Percentiles rank a stretch among this genome's conserved stretches.
phyloP scores from a whole-genome alignment of 805 yeast genomes.

The Candida caryicola region DNA sequence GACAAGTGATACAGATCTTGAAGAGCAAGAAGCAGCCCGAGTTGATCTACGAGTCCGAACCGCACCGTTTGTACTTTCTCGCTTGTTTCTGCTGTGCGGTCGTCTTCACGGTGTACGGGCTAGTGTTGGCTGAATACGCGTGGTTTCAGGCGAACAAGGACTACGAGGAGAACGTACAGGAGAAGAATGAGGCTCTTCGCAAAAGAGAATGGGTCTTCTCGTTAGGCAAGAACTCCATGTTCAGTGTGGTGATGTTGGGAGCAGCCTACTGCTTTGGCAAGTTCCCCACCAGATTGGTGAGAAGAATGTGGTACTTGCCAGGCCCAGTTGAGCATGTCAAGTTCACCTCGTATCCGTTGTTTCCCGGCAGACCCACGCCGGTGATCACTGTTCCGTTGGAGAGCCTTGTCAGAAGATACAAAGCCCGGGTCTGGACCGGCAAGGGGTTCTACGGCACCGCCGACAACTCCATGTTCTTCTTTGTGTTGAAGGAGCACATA shows the following conservation, averaged over 20 bases:
- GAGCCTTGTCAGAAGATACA: slow-evolving; percentile 52
- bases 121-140: slow-evolving; percentile 58
- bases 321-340: slow-evolving; percentile 53
- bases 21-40: slow-evolving; percentile 60
- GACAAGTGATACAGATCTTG: slow-evolving; percentile 60
- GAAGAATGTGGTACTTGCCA: slow-evolving; percentile 78
- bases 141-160: slow-evolving; percentile 48
- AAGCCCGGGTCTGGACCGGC: slow-evolving; percentile 78
- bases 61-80: slow-evolving; percentile 73
- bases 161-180: slow-evolving; percentile 51
- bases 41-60: slow-evolving; percentile 77
- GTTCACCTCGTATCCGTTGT: slow-evolving; percentile 70
- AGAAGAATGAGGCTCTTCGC: slow-evolving; percentile 42
- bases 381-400: slow-evolving; percentile 64
- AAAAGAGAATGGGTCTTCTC: slow-evolving; percentile 37
- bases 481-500: slow-evolving; percentile 61
- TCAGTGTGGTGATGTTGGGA: slow-evolving; percentile 26
- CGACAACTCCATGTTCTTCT: slow-evolving; percentile 70
- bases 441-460: slow-evolving; percentile 84
- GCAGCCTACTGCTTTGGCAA: slow-evolving; percentile 30
- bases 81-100: slow-evolving; percentile 67
- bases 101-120: slow-evolving; percentile 65
- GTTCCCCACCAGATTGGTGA: slow-evolving; percentile 66
- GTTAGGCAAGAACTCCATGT: slow-evolving; percentile 25
- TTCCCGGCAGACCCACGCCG: slow-evolving; percentile 78